phyloP scores from a whole-genome alignment of 208 protist genomes.

The Trypanosomatidae sp. region DNA sequence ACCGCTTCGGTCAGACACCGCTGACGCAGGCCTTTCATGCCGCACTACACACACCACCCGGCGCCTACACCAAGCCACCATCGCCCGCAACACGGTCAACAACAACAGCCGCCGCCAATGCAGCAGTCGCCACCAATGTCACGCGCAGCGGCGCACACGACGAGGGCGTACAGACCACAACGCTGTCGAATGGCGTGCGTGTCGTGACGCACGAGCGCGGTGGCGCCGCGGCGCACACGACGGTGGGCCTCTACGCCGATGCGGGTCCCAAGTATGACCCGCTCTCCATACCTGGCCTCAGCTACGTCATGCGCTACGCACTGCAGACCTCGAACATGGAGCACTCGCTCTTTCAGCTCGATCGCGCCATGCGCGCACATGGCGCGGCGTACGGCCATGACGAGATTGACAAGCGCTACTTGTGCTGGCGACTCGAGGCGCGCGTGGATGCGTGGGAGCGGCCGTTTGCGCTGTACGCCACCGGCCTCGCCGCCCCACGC shows the following conservation, averaged over 20 bases:
- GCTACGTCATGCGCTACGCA: conserved; percentile 77
- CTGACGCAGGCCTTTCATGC: too few species aligned
- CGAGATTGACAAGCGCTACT: conserved; percentile 61
- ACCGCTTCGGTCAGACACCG: conserved; percentile 79
- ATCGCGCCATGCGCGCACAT: conserved; percentile 64
- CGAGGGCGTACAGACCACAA: conserved; percentile 30
- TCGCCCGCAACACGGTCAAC: too few species aligned
- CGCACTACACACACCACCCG: too few species aligned
- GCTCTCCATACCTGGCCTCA: conserved; percentile 47
- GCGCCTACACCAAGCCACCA: too few species aligned
- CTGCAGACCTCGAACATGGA: conserved; percentile 81
- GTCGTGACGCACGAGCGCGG: conserved; percentile 76
- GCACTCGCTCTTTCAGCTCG: conserved; percentile 73
- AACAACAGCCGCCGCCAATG: too few species aligned
- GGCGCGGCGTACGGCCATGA: conserved; percentile 65
- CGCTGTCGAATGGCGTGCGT: conserved; percentile 51
- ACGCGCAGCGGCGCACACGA: conserved; percentile 11
- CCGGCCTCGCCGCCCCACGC: conserved; percentile 58
- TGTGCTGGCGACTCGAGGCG: conserved; percentile 62
- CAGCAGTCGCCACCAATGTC: conserved; percentile 8
- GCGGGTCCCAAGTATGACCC: conserved; percentile 77
- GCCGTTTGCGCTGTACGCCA: conserved; percentile 60
- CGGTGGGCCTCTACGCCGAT: conserved; percentile 61
- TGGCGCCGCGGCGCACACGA: conserved; percentile 38
- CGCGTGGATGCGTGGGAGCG: conserved; percentile 69